phyloP scores from a whole-genome alignment of 495 filamentous ascomycete genomes.

The Amorphotheca resinae region DNA sequence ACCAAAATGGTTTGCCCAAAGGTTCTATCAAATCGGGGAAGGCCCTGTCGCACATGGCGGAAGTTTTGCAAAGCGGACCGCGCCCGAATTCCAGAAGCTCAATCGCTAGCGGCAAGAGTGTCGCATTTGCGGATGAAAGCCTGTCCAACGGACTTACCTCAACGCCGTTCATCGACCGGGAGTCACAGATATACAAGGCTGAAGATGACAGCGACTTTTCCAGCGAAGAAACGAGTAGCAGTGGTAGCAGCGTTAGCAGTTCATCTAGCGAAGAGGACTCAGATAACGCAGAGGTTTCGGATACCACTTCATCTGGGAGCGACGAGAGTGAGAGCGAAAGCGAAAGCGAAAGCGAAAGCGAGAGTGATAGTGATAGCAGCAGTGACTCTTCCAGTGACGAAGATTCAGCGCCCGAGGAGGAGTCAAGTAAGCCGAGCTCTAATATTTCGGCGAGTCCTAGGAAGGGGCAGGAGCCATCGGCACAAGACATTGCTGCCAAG shows the following conservation, averaged over 20 bases:
- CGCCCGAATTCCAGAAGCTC: background rate
- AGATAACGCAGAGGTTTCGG: constrained; percentile 2
- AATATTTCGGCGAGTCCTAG: too few species aligned
- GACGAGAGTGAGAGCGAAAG: constrained; percentile 1
- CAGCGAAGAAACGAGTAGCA: constrained; percentile 1
- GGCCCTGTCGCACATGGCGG: constrained; percentile 14
- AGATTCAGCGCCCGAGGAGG: constrained; percentile 16
- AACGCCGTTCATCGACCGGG: constrained; percentile 12
- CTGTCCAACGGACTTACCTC: constrained; percentile 9
- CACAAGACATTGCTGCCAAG: background rate
- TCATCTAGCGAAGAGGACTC: constrained; percentile 12
- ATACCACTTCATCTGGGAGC: constrained; percentile 5
- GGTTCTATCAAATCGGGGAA: constrained; percentile 32
- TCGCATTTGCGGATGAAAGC: constrained; percentile 1
- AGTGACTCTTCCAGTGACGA: constrained; percentile 22
- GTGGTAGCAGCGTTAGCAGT: constrained; percentile 5
- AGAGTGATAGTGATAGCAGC: constrained; percentile 4
- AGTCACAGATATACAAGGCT: constrained; percentile 10
- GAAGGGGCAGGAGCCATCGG: background rate
- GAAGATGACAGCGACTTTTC: constrained; percentile 13
- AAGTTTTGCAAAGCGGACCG: constrained; percentile 8
- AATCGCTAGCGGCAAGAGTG: constrained; percentile 9
- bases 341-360: background rate
- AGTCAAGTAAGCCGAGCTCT: constrained; percentile 10
- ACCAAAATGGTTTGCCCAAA: constrained; percentile 35